Evolutionary conservation across 768 basidiomycete species (phyloP).

Genomic region (Auricularia sp.): DNA sequence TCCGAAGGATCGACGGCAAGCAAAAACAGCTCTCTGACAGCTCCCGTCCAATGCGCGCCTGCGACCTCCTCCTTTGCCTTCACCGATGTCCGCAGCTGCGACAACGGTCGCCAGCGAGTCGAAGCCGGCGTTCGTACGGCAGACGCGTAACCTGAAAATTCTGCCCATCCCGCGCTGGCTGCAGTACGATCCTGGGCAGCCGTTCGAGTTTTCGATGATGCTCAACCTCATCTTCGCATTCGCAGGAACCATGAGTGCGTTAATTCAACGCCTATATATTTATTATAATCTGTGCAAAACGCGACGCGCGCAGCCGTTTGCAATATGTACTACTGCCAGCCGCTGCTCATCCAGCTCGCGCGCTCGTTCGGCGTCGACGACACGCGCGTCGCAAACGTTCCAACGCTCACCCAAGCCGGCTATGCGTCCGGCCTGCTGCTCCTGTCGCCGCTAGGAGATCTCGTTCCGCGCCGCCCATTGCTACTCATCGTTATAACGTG

Average conservation of each 20-base stretch:
- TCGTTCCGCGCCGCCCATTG: constrained; percentile 64
- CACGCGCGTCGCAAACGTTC: constrained; percentile 18
- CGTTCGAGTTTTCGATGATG: constrained; percentile 40
- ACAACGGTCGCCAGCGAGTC: no score
- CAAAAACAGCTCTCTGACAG: no score
- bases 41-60: no score
- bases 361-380: constrained; percentile 17
- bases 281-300: background rate
- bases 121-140: no score
- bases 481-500: constrained; percentile 47
- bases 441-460: constrained; percentile 74
- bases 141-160: no score
- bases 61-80: no score
- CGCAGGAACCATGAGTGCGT: constrained; percentile 45
- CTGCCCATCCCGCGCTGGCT: constrained; percentile 51
- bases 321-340: constrained; percentile 67
- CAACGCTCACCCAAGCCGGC: constrained; percentile 21
- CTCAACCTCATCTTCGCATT: constrained; percentile 54
- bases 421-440: constrained; percentile 66
- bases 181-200: constrained; percentile 39
- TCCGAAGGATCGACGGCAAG: no score
- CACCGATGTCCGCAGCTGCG: no score
- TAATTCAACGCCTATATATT: constrained; percentile 14
- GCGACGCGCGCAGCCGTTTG: constrained; percentile 30
- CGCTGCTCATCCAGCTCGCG: constrained; percentile 41